Base-by-base conservation (phyloP, 352 stramenopile species). In the Globisporangium mamillatum region DNA sequence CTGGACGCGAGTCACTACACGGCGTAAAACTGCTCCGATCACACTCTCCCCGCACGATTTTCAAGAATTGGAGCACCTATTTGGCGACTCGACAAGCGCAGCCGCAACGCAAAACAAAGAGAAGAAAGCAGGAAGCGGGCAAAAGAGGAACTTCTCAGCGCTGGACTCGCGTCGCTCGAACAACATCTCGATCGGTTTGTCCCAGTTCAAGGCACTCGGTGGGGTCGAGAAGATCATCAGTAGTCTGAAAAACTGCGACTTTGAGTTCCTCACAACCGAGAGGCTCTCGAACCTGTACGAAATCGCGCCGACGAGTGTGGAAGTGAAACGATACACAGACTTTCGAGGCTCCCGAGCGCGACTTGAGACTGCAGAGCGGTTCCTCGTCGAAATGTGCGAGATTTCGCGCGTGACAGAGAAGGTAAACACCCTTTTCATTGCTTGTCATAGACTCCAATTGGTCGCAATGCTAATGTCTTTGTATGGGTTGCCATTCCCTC, bases 121-220 rank as follows among this genome's bases (percentile, higher is more conserved):
- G 55, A n/a, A 67, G 32, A 68, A 54, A 64, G 29, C 8, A 75
- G 78, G 63, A n/a, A 12, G 27, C 3, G 66, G 46, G n/a, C 76
- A 77, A 56, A 82, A 79, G 46, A 73, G 76, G 8, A 74, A 75
- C 9, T 85, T 91, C 32, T 84, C 75, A 10, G 84, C 84, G 0
- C 68, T 94, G 5, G 86, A 94, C 72, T 84, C 84, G n/a, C 74
- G 84, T 14, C 79, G 86, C 25, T 86, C 81, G 5, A 93, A 93
- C 75, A 93, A 91, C 52, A 93, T 94, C 64, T 88, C 80, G 5
- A 94, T 94, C 68, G 84, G 81, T 0, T 46, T 94, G 4, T 90
- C 74, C n/a, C 84, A 90, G 65, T 93, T 92, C 36, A 94, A 94
- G 68, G 52, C 68, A 9, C 25, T 80, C 8, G 82, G 84, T 3